Evolutionary conservation across 2,329 filamentous ascomycete species (phyloP), one percentile per base, ranked within the genome.

Genomic region (Cladosporium sp.): DNA sequence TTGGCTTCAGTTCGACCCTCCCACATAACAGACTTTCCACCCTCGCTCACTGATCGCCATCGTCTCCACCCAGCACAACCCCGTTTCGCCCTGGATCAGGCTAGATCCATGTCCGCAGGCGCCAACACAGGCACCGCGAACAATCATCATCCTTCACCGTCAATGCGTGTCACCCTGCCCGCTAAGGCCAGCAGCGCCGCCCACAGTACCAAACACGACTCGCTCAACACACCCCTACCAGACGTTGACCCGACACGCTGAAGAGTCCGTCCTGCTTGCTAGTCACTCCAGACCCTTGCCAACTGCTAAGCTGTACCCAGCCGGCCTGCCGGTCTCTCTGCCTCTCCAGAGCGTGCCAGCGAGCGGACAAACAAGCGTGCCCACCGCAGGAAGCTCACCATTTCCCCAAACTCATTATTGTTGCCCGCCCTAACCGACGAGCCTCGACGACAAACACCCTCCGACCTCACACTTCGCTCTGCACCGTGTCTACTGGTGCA

Each of bases 81-180:
- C 44, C 36, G 44, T 47, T 19, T 39, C 19, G 36, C 36, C 32
- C 13, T 36, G 32, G 12, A 36, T 36, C 13, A 12, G 44, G 36
- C 44, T 47, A 47, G 44, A 34, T 22, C 17, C 22, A 34, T 22
- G 36, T 24, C 44, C 44, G 44, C 36, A 47, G 44, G 20, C 44
- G 36, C 34, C 44, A 36, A 36, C 32, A n/a, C 32, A 7, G 36
- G 8, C 29, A 17, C 44, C n/a, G 20, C 27, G 24, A 22, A 19
- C 27, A 44, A 44, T 6, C 8, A 18, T 11, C 20, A 24, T 17
- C 19, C 18, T 37, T 36, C 36, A 17, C 17, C 36, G 44, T 47
- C 44, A 19, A 47, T 47, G 44, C 44, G 44, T 22, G 24, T 17
- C 12, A 24, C 43, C 13, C 32, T 19, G 43, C 43, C 34, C 44